A percentile compares a stretch with the other conserved stretches of the same genome.
Conservation (phyloP, 345 rosid genomes). For the Dipteronia sinensis region DNA sequence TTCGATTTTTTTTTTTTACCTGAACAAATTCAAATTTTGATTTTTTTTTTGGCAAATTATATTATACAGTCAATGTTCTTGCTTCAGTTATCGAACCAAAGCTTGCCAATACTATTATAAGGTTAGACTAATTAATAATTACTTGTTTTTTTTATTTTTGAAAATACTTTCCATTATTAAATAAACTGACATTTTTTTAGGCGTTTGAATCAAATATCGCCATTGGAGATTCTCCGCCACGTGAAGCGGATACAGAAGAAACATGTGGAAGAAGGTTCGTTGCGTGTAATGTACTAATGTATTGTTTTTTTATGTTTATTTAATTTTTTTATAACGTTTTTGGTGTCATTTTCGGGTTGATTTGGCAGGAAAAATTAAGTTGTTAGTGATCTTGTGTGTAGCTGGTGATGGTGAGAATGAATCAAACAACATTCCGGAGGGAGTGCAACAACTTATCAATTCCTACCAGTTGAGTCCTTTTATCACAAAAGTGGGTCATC, state of each 20-base stretch:
- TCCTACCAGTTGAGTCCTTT: conserved; percentile 82
- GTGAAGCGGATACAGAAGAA: conserved; percentile 71
- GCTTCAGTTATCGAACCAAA: conserved; percentile 70
- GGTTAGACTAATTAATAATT: conserved; percentile 36
- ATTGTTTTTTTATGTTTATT: too few species aligned
- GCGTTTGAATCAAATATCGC: conserved; percentile 64
- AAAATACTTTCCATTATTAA: neutral
- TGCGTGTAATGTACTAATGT: neutral
- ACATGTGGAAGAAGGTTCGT: conserved; percentile 44
- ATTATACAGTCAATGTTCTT: conserved; percentile 53
- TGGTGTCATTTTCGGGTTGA: too few species aligned
- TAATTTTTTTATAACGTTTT: too few species aligned
- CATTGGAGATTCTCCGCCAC: conserved; percentile 70
- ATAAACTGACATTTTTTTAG: conserved; percentile 33
- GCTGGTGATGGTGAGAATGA: conserved; percentile 43
- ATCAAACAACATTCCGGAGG: conserved; percentile 39
- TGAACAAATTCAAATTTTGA: neutral
- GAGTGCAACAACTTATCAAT: conserved; percentile 52
- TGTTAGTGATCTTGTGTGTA: conserved; percentile 67
- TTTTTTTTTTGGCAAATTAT: neutral
- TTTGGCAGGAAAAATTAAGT: conserved; percentile 62
- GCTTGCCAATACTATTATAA: conserved; percentile 58
- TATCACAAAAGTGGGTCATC: conserved; percentile 63
- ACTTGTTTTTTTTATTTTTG: neutral
- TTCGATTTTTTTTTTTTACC: too few species aligned